Conservation (phyloP, 1,284 basidiomycete genomes). For the Rhizoctonia solani region DNA sequence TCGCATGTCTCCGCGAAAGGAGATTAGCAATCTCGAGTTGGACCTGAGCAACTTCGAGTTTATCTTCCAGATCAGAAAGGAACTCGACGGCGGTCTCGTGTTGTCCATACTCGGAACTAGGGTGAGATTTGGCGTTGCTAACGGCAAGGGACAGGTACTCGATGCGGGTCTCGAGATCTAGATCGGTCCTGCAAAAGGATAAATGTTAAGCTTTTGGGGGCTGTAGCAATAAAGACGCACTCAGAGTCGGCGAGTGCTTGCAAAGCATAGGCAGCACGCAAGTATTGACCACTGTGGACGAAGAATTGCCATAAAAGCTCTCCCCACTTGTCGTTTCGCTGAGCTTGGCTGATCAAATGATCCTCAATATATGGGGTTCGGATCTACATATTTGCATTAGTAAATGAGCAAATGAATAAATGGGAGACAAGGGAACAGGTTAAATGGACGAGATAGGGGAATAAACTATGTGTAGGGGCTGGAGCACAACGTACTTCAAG, state of each 20-base stretch:
- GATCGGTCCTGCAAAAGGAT: conserved; percentile 57
- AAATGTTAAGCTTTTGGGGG: not conserved
- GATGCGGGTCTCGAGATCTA: conserved; percentile 72
- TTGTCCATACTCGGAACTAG: conserved; percentile 70
- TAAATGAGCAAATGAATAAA: not conserved
- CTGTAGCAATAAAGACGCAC: conserved; percentile 53
- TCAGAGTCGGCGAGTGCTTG: conserved; percentile 70
- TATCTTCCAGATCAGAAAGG: conserved; percentile 91
- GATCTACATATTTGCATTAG: conserved; percentile 56
- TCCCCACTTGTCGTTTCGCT: conserved; percentile 78
- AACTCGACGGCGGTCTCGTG: conserved; percentile 90
- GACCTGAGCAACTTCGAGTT: conserved; percentile 95
- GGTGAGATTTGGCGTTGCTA: conserved; percentile 93
- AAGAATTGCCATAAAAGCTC: conserved; percentile 98
- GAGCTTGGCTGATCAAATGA: conserved; percentile 76
- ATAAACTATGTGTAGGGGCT: not conserved
- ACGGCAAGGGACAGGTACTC: conserved; percentile 93
- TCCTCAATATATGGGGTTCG: conserved; percentile 83
- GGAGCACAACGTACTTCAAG: conserved; percentile 67
- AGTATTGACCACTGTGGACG: conserved; percentile 83
- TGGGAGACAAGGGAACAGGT: conserved; percentile 4
- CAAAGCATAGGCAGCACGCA: conserved; percentile 87
- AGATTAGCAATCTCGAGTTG: conserved; percentile 85
- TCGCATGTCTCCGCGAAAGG: conserved; percentile 57
- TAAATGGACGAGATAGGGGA: not conserved